Conservation (phyloP, 2,329 filamentous ascomycete genomes). For the Penicillium sp. region DNA sequence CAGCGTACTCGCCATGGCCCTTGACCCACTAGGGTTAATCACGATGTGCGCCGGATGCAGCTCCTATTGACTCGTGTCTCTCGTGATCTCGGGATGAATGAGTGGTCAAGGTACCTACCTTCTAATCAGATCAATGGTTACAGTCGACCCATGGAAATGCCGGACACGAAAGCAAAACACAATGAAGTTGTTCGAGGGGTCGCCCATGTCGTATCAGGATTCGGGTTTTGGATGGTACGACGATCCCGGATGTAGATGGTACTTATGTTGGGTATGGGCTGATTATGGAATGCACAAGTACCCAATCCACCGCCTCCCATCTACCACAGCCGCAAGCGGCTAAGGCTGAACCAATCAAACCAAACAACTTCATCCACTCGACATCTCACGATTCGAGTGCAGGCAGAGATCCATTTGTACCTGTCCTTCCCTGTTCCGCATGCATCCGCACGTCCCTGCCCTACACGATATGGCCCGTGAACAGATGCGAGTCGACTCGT, state of each 20-base stretch:
- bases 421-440: constrained; percentile 12
- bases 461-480: not conserved
- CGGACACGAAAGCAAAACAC: constrained; percentile 1
- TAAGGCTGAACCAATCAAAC: not conserved
- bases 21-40: constrained; percentile 1
- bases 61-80: not conserved
- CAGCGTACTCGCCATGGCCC: constrained; percentile 16
- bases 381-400: not conserved
- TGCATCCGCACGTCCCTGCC: constrained; percentile 4
- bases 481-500: not conserved
- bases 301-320: not conserved
- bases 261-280: not conserved
- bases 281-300: not conserved
- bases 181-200: constrained; percentile 3
- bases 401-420: not conserved
- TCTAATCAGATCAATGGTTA: not conserved
- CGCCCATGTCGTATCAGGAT: constrained; percentile 8
- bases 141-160: not conserved
- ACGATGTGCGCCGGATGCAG: constrained; percentile 8
- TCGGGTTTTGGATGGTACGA: constrained; percentile 2
- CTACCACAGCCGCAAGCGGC: constrained; percentile 1
- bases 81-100: not conserved
- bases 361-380: not conserved
- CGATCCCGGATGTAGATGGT: not conserved
- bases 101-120: not conserved